Base-by-base conservation (phyloP, 1,139 yeast species). In the Candida pseudoviswanathii region DNA sequence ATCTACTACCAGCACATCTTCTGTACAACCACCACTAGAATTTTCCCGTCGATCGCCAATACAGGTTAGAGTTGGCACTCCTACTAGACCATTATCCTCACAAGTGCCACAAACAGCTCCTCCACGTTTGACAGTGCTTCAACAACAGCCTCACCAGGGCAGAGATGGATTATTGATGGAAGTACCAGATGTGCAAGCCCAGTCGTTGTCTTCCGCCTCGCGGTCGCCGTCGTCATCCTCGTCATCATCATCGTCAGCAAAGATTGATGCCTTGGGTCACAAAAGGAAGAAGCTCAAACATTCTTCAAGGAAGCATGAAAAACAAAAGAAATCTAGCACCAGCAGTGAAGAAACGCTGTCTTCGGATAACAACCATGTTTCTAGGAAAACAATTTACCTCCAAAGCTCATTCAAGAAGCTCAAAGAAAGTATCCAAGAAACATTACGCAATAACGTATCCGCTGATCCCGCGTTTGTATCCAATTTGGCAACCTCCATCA, bases 401-500 rank as follows among this genome's bases (percentile, higher is more conserved):
- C 43, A 52, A 9, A 41, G 29, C 11, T 49, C 54, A 38, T 54
- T 49, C 43, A 38, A 33, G 7, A 39, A 34, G 21, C 41, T 52
- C 36, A 51, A 54, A 11, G 8, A 34, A 22, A 43, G 48, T 11
- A 46, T 54, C 37, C 42, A 49, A 11, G 22, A 30, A 6, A 26
- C 48, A 27, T 44, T 53, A 9, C 51, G 52, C 31, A 42, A 43
- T n/a, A 41, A 45, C 16, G 45, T 52, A 3, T 34, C 48, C 2
- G 48, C 45, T 3, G 51, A 54, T 29, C 57, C 57, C 5, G 53
- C 55, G 6, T 41, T 51, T 40, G 38, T 51, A n/a, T 44, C 51
- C 22, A 48, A 33, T 4, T 41, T 54, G n/a, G 34, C 49, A 8
- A 26, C 36, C 2, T 41, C 38, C 11, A 46, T 53, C 8, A 52